A percentile compares a stretch with the other conserved stretches of the same genome.
phyloP scores from a whole-genome alignment of 2,329 filamentous ascomycete species.

The Ilyonectria destructans region DNA sequence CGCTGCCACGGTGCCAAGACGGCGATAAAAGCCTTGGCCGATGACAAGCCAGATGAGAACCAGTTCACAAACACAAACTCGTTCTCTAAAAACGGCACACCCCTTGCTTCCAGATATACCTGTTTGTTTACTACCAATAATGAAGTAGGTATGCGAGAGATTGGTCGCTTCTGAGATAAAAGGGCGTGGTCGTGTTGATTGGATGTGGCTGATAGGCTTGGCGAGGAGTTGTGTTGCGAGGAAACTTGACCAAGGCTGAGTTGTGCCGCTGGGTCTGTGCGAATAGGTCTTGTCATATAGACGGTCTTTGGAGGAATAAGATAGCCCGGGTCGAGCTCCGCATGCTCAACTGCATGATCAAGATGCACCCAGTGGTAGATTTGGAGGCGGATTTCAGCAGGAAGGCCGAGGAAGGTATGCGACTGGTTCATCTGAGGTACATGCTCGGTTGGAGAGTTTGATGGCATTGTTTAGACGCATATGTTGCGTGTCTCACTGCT shows the following conservation, averaged over 20 bases:
- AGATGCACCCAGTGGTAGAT: background rate
- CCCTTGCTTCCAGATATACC: background rate
- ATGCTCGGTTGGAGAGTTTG: background rate
- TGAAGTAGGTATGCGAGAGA: background rate
- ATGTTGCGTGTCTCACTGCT: background rate
- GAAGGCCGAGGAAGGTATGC: background rate
- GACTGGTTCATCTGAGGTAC: too few species aligned
- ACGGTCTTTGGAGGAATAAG: background rate
- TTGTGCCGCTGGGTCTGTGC: background rate
- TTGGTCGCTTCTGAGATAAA: background rate
- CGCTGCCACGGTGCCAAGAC: background rate
- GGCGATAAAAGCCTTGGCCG: background rate
- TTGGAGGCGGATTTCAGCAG: background rate
- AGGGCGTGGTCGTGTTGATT: background rate
- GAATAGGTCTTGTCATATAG: background rate
- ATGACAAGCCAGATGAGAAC: background rate
- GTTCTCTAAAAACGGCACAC: background rate
- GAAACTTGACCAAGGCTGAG: background rate
- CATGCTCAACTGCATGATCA: background rate
- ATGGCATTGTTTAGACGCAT: background rate
- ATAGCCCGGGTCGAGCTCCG: background rate
- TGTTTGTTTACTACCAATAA: background rate
- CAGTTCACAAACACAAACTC: background rate
- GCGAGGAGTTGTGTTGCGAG: background rate
- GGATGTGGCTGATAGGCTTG: background rate